These are phyloP conservation scores for Echinochloa phyllopogon DNA, from an alignment of 176 grass and related monocot species.

Conservation along the genomic window DNA sequence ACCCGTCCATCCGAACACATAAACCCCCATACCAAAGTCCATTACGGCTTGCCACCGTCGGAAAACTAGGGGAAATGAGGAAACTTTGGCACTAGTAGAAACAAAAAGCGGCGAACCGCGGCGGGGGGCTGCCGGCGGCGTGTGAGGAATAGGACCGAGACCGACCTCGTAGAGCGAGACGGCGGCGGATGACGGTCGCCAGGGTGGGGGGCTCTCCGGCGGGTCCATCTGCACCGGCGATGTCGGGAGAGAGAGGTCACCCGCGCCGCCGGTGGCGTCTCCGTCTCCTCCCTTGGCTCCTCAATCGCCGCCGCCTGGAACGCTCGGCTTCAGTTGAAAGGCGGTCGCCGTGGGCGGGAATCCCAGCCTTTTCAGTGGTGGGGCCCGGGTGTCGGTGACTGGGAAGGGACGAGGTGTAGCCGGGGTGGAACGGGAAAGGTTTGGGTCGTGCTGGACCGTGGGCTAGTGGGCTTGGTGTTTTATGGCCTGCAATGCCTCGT, in stretches of 20 bases:
- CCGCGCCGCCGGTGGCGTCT: background rate
- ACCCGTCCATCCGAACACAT: background rate
- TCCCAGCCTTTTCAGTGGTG: background rate
- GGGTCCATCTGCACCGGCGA: background rate
- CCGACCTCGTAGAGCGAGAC: slow-evolving; percentile 15
- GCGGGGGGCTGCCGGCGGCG: background rate
- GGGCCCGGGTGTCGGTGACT: background rate
- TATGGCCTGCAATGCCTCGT: too few relatives aligned
- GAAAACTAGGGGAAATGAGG: background rate
- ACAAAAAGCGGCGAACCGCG: background rate
- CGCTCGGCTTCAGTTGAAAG: background rate
- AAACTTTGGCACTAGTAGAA: background rate
- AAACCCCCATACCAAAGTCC: background rate
- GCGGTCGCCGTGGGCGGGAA: slow-evolving; percentile 23
- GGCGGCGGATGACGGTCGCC: background rate
- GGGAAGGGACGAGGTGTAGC: too few relatives aligned
- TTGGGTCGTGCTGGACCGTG: background rate
- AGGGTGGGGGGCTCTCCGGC: background rate
- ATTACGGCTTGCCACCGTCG: background rate
- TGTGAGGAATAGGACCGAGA: background rate
- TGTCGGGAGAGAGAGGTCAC: background rate
- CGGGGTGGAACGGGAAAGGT: background rate
- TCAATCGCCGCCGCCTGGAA: slow-evolving; percentile 7
- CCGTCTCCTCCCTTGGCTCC: background rate
- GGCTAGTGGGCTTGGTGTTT: background rate